These are phyloP conservation scores for Platanus orientalis DNA, from an alignment of 164 flowering plant genomes.

Conservation along the genomic window DNA sequence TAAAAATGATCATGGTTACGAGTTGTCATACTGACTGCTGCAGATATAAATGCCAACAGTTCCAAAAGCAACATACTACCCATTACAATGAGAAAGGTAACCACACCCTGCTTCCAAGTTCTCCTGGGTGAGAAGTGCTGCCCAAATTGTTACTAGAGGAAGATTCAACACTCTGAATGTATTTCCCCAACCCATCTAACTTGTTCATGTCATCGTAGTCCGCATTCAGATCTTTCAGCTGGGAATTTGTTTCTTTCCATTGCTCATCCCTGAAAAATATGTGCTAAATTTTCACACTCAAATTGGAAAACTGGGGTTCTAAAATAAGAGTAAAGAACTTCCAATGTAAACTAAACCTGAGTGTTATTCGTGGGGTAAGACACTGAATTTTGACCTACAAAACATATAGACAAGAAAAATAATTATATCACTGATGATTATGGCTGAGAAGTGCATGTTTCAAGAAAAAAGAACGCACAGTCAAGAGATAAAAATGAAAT, in stretches of 20 bases:
- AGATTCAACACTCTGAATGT: slow-evolving; percentile 34
- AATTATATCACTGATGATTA: neutral
- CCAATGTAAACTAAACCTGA: slow-evolving; percentile 26
- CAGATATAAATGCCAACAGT: neutral
- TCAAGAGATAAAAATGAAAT: neutral
- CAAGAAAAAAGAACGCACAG: neutral
- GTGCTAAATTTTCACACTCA: slow-evolving; percentile 8
- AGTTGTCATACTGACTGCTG: neutral
- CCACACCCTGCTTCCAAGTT: slow-evolving; percentile 49
- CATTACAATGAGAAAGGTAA: neutral
- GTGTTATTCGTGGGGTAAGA: slow-evolving; percentile 38
- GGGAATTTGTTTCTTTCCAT: slow-evolving; percentile 25
- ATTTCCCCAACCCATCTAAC: slow-evolving; percentile 56
- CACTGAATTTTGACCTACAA: slow-evolving; percentile 59
- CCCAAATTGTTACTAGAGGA: slow-evolving; percentile 43
- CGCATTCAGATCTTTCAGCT: slow-evolving; percentile 23
- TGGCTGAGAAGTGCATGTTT: neutral
- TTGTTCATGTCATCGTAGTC: slow-evolving; percentile 31
- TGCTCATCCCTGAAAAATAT: slow-evolving; percentile 42
- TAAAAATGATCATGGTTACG: too few species aligned
- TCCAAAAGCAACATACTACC: slow-evolving; percentile 1
- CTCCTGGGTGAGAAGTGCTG: slow-evolving; percentile 32
- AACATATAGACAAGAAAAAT: neutral
- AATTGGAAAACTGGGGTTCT: neutral
- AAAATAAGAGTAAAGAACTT: neutral